Evolutionary conservation across 169 alveolate genomes (phyloP), one percentile per base, ranked within the genome.

Genomic region (Eimeria maxima): DNA sequence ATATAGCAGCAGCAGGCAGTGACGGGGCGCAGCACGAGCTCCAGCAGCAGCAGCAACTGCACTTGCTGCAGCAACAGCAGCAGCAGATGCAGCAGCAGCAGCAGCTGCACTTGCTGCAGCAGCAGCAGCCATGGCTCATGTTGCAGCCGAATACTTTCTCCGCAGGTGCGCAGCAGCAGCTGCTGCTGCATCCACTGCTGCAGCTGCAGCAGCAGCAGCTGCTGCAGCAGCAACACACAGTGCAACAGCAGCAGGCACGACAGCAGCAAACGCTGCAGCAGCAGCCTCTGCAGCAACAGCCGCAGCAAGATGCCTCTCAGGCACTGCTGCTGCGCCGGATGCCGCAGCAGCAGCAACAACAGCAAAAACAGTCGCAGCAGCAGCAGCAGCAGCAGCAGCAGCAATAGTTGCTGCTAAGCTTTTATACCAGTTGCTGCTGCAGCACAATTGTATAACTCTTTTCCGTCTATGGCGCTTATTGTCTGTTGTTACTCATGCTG

Each of bases 11-110:
- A 71, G 42, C 81, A 71, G 47, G 47, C 22, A 38, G 81, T 38
- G 42, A 29, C 22, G 81, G 45, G 22, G 45, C 81, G 53, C 81
- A 27, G 20, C 29, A 29, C 5, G 44, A 76, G 27, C 88, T 10
- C 65, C 88, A 76, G 63, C 29, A 33, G 88, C 88, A 33, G 88
- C 88, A 38, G 88, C 88, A 76, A 47, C 90, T 7, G 45, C 69
- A 47, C n/a, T 10, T 47, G 90, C 90, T 20, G 73, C 90, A 27
- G 90, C 90, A 81, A 73, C 73, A 50, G 73, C 90, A 81, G 67
- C 65, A 42, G 55, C 1, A 0, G 89, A 60, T 13, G 89, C 67
- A 6, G 65, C 89, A 78, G 89, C 89, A 78, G 67, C 57, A 78
- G 38, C 29, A n/a, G 89, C 53, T 74, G 50, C 86, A 38, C 53